phyloP scores from a whole-genome alignment of 176 grass and related monocot species.

The Juncus effusus region DNA sequence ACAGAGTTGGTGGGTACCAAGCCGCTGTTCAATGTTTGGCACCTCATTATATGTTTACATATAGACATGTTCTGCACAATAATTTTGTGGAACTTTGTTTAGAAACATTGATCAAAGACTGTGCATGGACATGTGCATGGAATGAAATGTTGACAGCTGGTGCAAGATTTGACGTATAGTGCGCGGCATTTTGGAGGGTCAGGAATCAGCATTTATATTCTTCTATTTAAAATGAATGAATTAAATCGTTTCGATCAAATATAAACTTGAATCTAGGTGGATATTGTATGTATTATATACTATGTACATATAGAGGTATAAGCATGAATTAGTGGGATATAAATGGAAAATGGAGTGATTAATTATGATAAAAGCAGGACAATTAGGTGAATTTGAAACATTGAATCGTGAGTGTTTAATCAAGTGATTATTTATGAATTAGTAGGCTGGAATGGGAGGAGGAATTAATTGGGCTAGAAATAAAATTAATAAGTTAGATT shows the following conservation, averaged over 20 bases:
- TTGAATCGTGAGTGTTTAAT: too few species aligned
- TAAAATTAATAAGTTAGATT: not conserved
- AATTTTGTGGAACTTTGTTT: not conserved
- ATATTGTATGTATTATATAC: too few species aligned
- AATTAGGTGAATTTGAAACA: too few species aligned
- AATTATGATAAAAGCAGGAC: too few species aligned
- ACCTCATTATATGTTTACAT: not conserved
- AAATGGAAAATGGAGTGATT: too few species aligned
- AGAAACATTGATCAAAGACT: not conserved
- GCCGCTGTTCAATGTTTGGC: not conserved
- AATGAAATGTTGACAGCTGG: not conserved
- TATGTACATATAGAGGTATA: too few species aligned
- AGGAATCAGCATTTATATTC: not conserved
- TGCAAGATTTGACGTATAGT: not conserved
- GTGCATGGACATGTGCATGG: not conserved
- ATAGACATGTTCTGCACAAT: not conserved
- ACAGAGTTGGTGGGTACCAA: conserved; percentile 15
- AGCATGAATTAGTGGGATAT: too few species aligned
- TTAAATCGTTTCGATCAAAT: too few species aligned
- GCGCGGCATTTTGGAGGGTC: conserved; percentile 7
- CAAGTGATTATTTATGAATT: too few species aligned
- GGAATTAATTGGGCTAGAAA: not conserved
- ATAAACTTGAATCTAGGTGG: too few species aligned
- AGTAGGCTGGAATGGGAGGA: too few species aligned
- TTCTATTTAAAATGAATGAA: too few species aligned